Evolutionary conservation across 768 basidiomycete genomes (phyloP).

Genomic region (Amanita muscaria): DNA sequence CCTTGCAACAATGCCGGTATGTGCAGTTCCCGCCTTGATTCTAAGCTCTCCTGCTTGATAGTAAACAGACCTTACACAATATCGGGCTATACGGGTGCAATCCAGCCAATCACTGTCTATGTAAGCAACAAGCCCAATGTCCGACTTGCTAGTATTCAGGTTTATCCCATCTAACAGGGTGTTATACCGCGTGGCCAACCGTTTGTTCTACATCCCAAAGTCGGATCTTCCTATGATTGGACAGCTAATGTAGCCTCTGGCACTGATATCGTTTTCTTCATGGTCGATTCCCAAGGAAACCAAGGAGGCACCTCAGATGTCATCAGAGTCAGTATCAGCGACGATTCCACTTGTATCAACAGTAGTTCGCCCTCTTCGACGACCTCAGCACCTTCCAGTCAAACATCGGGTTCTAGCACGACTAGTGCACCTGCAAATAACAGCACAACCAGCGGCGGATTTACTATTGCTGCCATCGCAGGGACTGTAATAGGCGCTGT

Average conservation of each 20-base stretch:
- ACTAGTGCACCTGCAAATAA: slow-evolving; percentile 10
- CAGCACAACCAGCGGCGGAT: slow-evolving; percentile 9
- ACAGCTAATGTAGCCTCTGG: slow-evolving; percentile 45
- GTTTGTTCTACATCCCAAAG: slow-evolving; percentile 35
- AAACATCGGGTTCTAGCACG: slow-evolving; percentile 15
- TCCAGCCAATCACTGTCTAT: slow-evolving; percentile 45
- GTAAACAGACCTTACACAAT: slow-evolving; percentile 37
- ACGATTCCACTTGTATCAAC: slow-evolving; percentile 44
- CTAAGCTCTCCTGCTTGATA: too few species aligned
- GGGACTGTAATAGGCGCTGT: slow-evolving; percentile 46
- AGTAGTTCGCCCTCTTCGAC: slow-evolving; percentile 46
- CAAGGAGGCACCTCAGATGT: slow-evolving; percentile 56
- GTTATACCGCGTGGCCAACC: slow-evolving; percentile 55
- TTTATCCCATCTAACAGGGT: too few species aligned
- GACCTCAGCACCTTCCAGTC: slow-evolving; percentile 17
- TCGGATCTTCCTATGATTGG: slow-evolving; percentile 42
- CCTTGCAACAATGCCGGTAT: slow-evolving; percentile 57
- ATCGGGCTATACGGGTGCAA: slow-evolving; percentile 33
- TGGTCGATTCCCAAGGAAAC: slow-evolving; percentile 41
- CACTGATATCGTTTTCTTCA: slow-evolving; percentile 47
- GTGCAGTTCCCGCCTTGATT: too few species aligned
- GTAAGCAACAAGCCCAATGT: slow-evolving; percentile 26
- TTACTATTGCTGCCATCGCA: slow-evolving; percentile 39
- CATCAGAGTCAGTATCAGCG: slow-evolving; percentile 36
- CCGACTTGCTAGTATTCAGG: too few species aligned